phyloP scores from a whole-genome alignment of 495 filamentous ascomycete genomes.

The Wilcoxina mikolae region DNA sequence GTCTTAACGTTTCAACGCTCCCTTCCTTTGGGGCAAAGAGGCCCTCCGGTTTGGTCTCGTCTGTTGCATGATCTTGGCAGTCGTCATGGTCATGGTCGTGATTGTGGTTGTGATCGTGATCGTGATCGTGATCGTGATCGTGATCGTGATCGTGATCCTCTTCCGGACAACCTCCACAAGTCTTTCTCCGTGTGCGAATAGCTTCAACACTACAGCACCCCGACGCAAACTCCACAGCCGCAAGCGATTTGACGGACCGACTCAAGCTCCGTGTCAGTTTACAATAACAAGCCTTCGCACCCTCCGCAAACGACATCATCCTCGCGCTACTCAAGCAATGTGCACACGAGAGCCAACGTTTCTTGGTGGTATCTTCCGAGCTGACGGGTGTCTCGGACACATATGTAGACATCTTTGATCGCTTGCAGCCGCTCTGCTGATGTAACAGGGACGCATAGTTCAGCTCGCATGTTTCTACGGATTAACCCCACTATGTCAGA shows the following conservation, averaged over 20 bases:
- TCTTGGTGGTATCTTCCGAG: neutral
- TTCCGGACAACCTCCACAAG: neutral
- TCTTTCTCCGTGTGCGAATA: neutral
- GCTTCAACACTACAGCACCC: conserved; percentile 4
- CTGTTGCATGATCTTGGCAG: neutral
- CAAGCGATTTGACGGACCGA: conserved; percentile 4
- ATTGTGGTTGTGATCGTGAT: neutral
- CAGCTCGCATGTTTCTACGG: neutral
- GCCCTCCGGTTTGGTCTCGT: no score
- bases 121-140: neutral
- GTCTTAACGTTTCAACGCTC: no score
- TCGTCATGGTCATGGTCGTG: neutral
- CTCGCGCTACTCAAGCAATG: conserved; percentile 4
- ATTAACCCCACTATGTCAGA: no score
- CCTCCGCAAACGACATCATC: neutral
- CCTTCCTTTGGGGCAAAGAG: no score
- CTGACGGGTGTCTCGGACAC: neutral
- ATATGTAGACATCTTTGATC: neutral
- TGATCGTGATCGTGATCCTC: conserved; percentile 3
- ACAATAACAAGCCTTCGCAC: conserved; percentile 7
- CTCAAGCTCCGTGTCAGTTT: conserved; percentile 5
- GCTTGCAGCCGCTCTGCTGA: conserved; percentile 7
- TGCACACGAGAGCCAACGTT: neutral
- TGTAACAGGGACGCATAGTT: conserved; percentile 7
- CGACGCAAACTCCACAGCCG: neutral